These are phyloP conservation scores for Scedosporium dehoogii DNA, from an alignment of 2,329 filamentous ascomycete species.

Conservation along the genomic window DNA sequence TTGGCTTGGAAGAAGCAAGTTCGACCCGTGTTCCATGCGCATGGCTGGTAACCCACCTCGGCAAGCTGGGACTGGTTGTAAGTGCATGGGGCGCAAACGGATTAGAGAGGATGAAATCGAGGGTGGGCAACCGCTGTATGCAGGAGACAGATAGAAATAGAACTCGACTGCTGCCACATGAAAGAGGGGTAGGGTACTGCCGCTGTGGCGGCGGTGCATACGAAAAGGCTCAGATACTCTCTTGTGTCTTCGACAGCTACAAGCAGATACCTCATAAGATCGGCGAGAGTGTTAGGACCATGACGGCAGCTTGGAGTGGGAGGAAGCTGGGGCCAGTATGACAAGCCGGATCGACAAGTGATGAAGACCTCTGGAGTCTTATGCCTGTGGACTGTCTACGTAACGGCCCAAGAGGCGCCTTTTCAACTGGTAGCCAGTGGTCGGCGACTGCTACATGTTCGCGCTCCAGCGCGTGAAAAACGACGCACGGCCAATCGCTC, in stretches of 20 bases:
- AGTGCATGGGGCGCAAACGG: not conserved
- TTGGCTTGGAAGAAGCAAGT: not conserved
- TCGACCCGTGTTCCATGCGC: not conserved
- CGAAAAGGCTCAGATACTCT: not conserved
- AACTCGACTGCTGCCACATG: not conserved
- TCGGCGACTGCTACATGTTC: too few species aligned
- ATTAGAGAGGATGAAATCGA: not conserved
- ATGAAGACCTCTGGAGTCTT: not conserved
- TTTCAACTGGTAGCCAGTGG: not conserved
- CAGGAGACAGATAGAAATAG: not conserved
- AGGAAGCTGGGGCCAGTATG: not conserved
- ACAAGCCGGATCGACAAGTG: not conserved
- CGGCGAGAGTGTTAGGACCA: not conserved
- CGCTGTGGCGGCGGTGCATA: not conserved
- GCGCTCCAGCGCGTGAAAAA: not conserved
- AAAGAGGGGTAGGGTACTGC: too few species aligned
- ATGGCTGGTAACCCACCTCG: not conserved
- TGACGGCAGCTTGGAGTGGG: not conserved
- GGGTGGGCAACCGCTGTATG: not conserved
- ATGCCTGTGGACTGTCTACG: not conserved
- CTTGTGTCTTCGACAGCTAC: too few species aligned
- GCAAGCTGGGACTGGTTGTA: not conserved
- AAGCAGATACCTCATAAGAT: not conserved
- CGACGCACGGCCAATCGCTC: not conserved
- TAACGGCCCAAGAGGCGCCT: not conserved